Evolutionary conservation across 2,329 filamentous ascomycete species (phyloP).

Genomic region (Neopestalotiopsis clavispora): DNA sequence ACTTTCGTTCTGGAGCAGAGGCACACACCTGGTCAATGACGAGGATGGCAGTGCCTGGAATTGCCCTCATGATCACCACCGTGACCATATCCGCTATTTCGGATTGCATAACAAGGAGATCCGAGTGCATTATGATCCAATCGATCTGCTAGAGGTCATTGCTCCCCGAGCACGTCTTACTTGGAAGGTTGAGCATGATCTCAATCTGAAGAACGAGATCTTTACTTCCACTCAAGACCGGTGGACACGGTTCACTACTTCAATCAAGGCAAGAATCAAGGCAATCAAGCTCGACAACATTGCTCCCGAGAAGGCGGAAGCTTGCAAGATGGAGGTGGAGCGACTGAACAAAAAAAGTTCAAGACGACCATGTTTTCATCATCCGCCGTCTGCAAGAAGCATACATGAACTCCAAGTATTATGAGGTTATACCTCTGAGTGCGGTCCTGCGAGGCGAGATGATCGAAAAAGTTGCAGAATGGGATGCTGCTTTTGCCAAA

Average conservation of each 20-base stretch:
- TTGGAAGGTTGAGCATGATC: slow-evolving; percentile 96
- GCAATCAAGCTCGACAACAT: slow-evolving; percentile 93
- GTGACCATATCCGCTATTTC: slow-evolving; percentile 92
- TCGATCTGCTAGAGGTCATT: slow-evolving; percentile 91
- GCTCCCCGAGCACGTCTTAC: slow-evolving; percentile 89
- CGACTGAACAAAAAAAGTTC: slow-evolving; percentile 74
- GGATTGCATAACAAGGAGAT: slow-evolving; percentile 85
- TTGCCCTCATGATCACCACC: slow-evolving; percentile 91
- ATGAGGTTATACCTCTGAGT: slow-evolving; percentile 95
- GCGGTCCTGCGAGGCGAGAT: slow-evolving; percentile 79
- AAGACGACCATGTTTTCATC: slow-evolving; percentile 80
- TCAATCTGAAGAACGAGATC: slow-evolving; percentile 91
- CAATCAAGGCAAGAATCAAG: slow-evolving; percentile 81
- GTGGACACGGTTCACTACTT: slow-evolving; percentile 84
- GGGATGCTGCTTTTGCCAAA: slow-evolving; percentile 88
- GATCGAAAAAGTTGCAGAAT: slow-evolving; percentile 90
- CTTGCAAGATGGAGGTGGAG: slow-evolving; percentile 83
- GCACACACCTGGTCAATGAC: slow-evolving; percentile 74
- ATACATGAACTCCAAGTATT: slow-evolving; percentile 94
- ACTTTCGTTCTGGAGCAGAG: slow-evolving; percentile 91
- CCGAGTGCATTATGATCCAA: slow-evolving; percentile 88
- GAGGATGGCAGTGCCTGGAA: slow-evolving; percentile 46
- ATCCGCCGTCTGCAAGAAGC: slow-evolving; percentile 82
- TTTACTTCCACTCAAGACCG: slow-evolving; percentile 81
- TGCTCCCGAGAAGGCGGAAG: slow-evolving; percentile 81